A percentile compares a stretch with the other conserved stretches of the same genome.
Evolutionary conservation across 257 asterid genomes (phyloP).

Genomic region (Solanum microdontum): DNA sequence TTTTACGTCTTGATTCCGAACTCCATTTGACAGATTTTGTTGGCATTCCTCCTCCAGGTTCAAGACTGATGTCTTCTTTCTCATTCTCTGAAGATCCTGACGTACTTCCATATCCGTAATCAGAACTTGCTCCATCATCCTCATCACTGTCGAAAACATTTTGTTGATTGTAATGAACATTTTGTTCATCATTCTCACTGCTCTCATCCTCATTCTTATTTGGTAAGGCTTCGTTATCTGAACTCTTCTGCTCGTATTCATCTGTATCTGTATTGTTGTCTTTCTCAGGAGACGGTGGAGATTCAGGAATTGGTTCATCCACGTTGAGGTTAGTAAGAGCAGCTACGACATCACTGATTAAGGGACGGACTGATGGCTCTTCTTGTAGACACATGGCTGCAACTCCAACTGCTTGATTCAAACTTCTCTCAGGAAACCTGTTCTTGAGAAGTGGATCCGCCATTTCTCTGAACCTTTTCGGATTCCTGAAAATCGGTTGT

Average conservation of each 20-base stretch:
- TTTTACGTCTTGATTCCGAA: not conserved
- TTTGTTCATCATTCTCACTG: slow-evolving; percentile 1
- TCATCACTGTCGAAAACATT: not conserved
- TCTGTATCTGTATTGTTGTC: not conserved
- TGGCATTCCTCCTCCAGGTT: not conserved
- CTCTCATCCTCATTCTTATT: not conserved
- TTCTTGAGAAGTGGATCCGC: slow-evolving; percentile 60
- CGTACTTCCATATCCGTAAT: not conserved
- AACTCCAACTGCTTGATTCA: slow-evolving; percentile 75
- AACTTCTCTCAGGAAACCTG: slow-evolving; percentile 38
- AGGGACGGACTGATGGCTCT: slow-evolving; percentile 74
- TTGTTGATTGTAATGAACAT: slow-evolving; percentile 1
- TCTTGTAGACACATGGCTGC: slow-evolving; percentile 90
- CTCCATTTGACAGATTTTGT: not conserved
- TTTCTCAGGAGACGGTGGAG: slow-evolving; percentile 7
- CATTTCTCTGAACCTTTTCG: slow-evolving; percentile 60
- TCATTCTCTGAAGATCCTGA: not conserved
- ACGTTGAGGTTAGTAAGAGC: slow-evolving; percentile 50
- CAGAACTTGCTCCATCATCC: not conserved
- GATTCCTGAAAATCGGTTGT: slow-evolving; percentile 52
- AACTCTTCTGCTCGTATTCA: not conserved
- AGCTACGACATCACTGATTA: slow-evolving; percentile 56
- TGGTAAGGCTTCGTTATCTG: not conserved
- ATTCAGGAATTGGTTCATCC: slow-evolving; percentile 15
- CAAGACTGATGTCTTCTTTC: not conserved